A percentile compares a stretch with the other conserved stretches of the same genome.
Conservation (phyloP, 208 protist species). For the Wallacemonas rigidus region DNA sequence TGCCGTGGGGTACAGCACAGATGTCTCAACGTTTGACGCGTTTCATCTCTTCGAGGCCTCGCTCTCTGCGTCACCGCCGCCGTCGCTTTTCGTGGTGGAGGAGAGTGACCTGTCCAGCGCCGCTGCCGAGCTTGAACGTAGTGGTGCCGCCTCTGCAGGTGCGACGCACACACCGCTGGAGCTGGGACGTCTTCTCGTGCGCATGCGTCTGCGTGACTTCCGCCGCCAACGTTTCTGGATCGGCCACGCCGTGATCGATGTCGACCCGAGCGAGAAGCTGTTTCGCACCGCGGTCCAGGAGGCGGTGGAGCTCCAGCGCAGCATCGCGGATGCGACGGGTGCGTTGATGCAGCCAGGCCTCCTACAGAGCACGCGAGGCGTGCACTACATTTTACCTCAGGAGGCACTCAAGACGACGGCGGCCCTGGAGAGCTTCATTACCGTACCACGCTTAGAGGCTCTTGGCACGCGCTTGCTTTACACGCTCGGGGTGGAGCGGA, state of each 20-base stretch:
- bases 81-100: slow-evolving; percentile 37
- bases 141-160: slow-evolving; percentile 18
- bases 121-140: not conserved
- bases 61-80: slow-evolving; percentile 45
- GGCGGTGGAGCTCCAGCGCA: slow-evolving; percentile 60
- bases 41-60: slow-evolving; percentile 72
- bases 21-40: slow-evolving; percentile 82
- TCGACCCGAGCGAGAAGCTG: slow-evolving; percentile 68
- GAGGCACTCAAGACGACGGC: slow-evolving; percentile 67
- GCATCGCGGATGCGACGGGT: slow-evolving; percentile 65
- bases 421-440: slow-evolving; percentile 78
- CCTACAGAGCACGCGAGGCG: slow-evolving; percentile 74
- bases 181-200: slow-evolving; percentile 1
- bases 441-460: slow-evolving; percentile 49
- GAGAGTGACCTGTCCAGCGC: slow-evolving; percentile 18
- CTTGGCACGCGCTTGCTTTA: slow-evolving; percentile 65
- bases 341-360: slow-evolving; percentile 86
- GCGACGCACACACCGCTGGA: slow-evolving; percentile 16
- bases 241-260: slow-evolving; percentile 67
- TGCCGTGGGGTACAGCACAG: slow-evolving; percentile 73
- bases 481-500: slow-evolving; percentile 75
- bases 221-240: slow-evolving; percentile 80
- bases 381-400: slow-evolving; percentile 76
- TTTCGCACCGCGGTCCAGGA: slow-evolving; percentile 67
- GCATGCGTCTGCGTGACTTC: slow-evolving; percentile 50